Percentiles rank a stretch among this genome's conserved stretches.
Conservation (phyloP, 2,329 filamentous ascomycete species). For the Colletotrichum theobromicola region DNA sequence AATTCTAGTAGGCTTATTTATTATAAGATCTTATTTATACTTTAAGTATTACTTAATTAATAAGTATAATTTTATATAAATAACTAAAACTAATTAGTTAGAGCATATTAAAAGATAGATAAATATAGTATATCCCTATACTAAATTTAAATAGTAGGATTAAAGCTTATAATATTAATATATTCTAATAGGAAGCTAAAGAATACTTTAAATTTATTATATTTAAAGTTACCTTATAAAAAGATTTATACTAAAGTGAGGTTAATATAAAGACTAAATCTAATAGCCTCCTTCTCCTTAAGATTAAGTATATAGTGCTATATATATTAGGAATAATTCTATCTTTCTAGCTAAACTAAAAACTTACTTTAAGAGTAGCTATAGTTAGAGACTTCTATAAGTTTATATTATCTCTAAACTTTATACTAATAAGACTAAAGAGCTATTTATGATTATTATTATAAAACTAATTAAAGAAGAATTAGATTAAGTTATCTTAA, state of each 20-base stretch:
- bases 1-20: not conserved
- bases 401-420: not conserved
- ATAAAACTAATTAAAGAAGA: not conserved
- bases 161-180: not conserved
- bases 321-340: not conserved
- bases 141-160: not conserved
- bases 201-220: not conserved
- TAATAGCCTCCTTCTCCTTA: not conserved
- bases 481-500: not conserved
- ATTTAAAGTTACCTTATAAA: not conserved
- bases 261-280: not conserved
- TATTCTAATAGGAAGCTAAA: not conserved
- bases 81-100: not conserved
- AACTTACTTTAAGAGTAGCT: not conserved
- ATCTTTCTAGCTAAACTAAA: not conserved
- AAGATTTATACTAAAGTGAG: not conserved
- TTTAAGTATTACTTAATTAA: not conserved
- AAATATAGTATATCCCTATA: not conserved
- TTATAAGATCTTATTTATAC: not conserved
- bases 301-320: not conserved
- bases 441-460: not conserved
- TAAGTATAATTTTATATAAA: not conserved
- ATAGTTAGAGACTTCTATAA: not conserved
- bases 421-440: not conserved
- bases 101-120: not conserved